These are phyloP conservation scores for Lepidium africanum DNA, from an alignment of 345 rosid genomes.

Conservation along the genomic window DNA sequence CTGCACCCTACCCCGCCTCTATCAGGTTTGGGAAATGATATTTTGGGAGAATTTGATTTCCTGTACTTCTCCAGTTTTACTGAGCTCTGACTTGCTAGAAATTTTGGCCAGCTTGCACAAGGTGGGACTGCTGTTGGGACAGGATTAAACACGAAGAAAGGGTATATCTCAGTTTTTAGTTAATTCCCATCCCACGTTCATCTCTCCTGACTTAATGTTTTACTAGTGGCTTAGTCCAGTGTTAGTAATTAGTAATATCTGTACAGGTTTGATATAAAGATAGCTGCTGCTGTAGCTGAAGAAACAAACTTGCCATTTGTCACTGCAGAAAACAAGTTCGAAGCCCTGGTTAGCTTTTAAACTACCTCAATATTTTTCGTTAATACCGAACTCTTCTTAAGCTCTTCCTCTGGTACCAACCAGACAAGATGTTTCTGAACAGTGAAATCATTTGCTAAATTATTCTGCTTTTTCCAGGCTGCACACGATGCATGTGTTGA, in stretches of 20 bases:
- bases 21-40: slow-evolving; percentile 53
- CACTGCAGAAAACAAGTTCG: slow-evolving; percentile 96
- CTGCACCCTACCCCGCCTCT: slow-evolving; percentile 73
- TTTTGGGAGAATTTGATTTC: slow-evolving; percentile 1
- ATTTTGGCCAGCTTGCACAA: slow-evolving; percentile 82
- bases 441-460: slow-evolving; percentile 5
- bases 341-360: slow-evolving; percentile 74
- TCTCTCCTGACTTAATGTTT: background rate
- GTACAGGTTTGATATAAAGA: slow-evolving; percentile 78
- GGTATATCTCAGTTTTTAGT: slow-evolving; percentile 42
- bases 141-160: slow-evolving; percentile 91
- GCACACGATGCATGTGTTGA: slow-evolving; percentile 99
- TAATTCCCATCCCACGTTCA: background rate
- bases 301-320: slow-evolving; percentile 84
- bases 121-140: slow-evolving; percentile 99
- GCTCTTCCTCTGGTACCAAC: background rate
- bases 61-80: background rate
- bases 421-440: background rate
- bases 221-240: background rate
- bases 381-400: background rate
- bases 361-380: background rate
- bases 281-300: slow-evolving; percentile 90
- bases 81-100: slow-evolving; percentile 32
- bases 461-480: slow-evolving; percentile 45
- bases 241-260: slow-evolving; percentile 8